Conservation (phyloP, 306 rosid species). For the Inga leiocalycina region DNA sequence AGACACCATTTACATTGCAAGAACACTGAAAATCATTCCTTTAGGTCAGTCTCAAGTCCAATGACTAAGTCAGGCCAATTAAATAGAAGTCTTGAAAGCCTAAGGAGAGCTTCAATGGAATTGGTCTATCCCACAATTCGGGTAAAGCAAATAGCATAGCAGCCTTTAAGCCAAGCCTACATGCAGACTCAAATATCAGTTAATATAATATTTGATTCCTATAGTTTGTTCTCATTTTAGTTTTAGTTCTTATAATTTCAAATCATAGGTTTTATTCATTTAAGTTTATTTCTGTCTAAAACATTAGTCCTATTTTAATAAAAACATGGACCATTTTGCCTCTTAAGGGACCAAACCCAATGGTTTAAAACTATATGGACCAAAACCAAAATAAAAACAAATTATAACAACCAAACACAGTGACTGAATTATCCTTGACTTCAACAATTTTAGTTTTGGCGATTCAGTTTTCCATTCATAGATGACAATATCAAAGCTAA, state of each 20-base stretch:
- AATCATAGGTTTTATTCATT: too few relatives aligned
- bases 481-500: not conserved
- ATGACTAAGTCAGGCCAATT: not conserved
- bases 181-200: not conserved
- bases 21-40: not conserved
- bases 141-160: not conserved
- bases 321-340: too few relatives aligned
- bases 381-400: too few relatives aligned
- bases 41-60: not conserved
- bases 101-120: not conserved
- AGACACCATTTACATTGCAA: not conserved
- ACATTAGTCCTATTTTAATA: too few relatives aligned
- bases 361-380: too few relatives aligned
- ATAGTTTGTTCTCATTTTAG: too few relatives aligned
- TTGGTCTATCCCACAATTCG: not conserved
- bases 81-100: not conserved
- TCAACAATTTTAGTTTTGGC: not conserved
- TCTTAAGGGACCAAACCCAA: too few relatives aligned
- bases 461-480: not conserved
- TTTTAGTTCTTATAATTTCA: too few relatives aligned
- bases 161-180: not conserved
- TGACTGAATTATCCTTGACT: not conserved
- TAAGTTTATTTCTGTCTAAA: too few relatives aligned
- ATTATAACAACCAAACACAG: too few relatives aligned
- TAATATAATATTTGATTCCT: too few relatives aligned